Evolutionary conservation across 2,329 filamentous ascomycete genomes (phyloP), one percentile per base, ranked within the genome.

Genomic region (Cercospora beticola): DNA sequence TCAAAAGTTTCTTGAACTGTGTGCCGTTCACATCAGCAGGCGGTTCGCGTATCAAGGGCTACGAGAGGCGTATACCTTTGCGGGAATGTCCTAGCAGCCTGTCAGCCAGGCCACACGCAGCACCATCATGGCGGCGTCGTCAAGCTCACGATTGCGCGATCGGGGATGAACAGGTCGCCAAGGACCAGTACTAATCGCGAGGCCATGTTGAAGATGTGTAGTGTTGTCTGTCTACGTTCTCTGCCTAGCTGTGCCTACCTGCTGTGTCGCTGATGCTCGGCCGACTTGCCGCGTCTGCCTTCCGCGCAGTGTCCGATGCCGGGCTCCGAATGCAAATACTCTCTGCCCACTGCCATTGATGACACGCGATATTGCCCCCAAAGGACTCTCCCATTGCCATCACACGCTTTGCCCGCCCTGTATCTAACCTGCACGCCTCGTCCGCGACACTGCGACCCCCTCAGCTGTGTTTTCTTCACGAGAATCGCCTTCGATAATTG

Each of bases 141-240:
- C 23, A 16, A 54, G 70, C 71, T 68, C 67, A 73, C 93, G 72
- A 95, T 89, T 75, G 93, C 93, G 79, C 93, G 87, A 82, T 97
- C 93, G 76, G 93, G 93, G 82, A 97, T 97, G 84, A 97, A 93
- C 65, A 97, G 88, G 83, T 97, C 93, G 80, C 93, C 93, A 75
- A 97, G 92, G 78, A 95, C 92, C 79, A 97, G 88, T 78, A 97
- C 93, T 74, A 97, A 86, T 82, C 94, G 92, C 72, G 93, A 92
- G 84, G 94, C 93, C 85, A 88, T 90, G 64, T 78, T 76, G 58
- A 49, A 18, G 54, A 52, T 10, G 43, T 61, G 33, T 54, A 4
- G 30, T n/a, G n/a, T n/a, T n/a, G n/a, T n/a, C 8, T 64, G 62
- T 49, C 21, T 12, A 26, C 21, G 23, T 18, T 49, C 33, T 61